phyloP scores from a whole-genome alignment of 371 early-diverging fungal genomes.

The Sporodiniella umbellata region DNA sequence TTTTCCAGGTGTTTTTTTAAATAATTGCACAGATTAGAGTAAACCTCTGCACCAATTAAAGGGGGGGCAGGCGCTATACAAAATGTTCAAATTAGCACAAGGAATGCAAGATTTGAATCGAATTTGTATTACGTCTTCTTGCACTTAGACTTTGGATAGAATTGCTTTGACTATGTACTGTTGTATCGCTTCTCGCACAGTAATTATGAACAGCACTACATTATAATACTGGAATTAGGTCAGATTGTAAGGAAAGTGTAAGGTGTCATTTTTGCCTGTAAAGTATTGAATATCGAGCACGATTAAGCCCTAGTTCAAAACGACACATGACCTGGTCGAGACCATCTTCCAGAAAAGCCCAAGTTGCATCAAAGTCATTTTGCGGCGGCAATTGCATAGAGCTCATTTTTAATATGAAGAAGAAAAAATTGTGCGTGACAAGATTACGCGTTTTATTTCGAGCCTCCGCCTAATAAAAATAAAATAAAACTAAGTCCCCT shows the following conservation, averaged over 20 bases:
- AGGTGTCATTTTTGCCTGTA: conserved; percentile 71
- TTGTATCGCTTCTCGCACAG: conserved; percentile 58
- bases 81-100: neutral
- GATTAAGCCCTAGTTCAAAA: conserved; percentile 72
- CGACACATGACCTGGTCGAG: conserved; percentile 79
- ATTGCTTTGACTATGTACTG: conserved; percentile 7
- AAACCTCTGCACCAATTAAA: conserved; percentile 85
- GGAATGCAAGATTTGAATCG: neutral
- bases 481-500: too few species aligned
- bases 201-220: conserved; percentile 80
- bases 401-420: conserved; percentile 11
- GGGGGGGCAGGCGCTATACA: conserved; percentile 59
- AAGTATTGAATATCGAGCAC: conserved; percentile 76
- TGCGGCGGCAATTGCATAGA: conserved; percentile 37
- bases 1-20: conserved; percentile 67
- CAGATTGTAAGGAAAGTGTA: neutral
- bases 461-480: too few species aligned
- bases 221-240: neutral
- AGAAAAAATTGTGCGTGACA: neutral
- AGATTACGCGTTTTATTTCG: neutral
- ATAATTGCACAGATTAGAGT: conserved; percentile 70
- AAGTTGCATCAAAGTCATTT: conserved; percentile 65
- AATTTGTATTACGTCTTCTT: conserved; percentile 24
- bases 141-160: conserved; percentile 18
- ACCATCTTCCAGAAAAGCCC: conserved; percentile 74